A percentile compares a stretch with the other conserved stretches of the same genome.
phyloP scores from a whole-genome alignment of 192 early-diverging fungal species.

The Backusella sp. region DNA sequence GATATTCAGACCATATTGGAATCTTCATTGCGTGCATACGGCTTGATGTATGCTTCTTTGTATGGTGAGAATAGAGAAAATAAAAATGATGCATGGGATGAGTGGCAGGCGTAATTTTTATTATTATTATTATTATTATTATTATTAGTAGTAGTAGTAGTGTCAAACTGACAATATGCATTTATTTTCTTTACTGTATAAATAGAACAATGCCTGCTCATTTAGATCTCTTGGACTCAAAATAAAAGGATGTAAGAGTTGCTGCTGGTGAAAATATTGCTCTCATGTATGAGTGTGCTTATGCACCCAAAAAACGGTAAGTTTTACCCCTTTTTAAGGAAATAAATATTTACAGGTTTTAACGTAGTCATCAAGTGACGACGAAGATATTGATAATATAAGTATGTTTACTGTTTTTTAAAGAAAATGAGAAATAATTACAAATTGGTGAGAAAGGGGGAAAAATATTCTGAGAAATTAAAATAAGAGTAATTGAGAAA shows the following conservation, averaged over 20 bases:
- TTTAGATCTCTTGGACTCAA: conserved; percentile 4
- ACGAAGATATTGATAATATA: not conserved
- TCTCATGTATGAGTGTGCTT: not conserved
- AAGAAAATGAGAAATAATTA: too few species aligned
- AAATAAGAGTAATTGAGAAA: too few species aligned
- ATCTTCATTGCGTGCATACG: not conserved
- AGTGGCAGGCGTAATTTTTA: conserved; percentile 5
- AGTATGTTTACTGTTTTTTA: too few species aligned
- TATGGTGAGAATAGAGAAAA: conserved; percentile 5
- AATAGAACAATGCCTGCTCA: not conserved
- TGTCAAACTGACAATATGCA: not conserved
- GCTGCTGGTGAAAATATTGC: conserved; percentile 8
- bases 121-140: too few species aligned
- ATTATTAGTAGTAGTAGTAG: too few species aligned
- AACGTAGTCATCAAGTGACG: not conserved
- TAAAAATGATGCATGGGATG: conserved; percentile 8
- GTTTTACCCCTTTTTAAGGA: not conserved
- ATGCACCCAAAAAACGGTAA: not conserved
- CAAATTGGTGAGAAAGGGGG: too few species aligned
- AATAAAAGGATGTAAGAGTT: not conserved
- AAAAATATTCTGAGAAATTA: too few species aligned
- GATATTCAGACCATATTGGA: conserved; percentile 4
- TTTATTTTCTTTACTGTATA: not conserved
- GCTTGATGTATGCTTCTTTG: conserved; percentile 8
- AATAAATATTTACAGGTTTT: not conserved